phyloP scores from a whole-genome alignment of 106 monocot species.

The Dioscorea zingiberensis region DNA sequence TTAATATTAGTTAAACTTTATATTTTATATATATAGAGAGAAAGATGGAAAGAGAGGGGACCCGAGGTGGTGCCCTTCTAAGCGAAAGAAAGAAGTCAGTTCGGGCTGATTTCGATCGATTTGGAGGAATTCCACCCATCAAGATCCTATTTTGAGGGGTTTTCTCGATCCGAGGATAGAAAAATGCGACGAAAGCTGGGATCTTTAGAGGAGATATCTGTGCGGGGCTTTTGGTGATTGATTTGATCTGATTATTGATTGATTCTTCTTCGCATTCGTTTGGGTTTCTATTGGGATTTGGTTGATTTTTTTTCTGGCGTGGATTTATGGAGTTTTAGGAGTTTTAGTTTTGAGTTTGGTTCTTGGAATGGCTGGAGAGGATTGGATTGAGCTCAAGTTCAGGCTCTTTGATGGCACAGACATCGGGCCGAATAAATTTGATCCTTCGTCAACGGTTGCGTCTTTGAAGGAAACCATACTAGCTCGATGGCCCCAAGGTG shows the following conservation, averaged over 20 bases:
- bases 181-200: neutral
- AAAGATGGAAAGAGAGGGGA: too few relatives aligned
- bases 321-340: too few relatives aligned
- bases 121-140: neutral
- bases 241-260: too few relatives aligned
- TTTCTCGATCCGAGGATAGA: too few relatives aligned
- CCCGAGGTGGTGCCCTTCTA: too few relatives aligned
- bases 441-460: slow-evolving; percentile 31
- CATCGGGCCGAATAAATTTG: slow-evolving; percentile 36
- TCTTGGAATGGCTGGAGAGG: slow-evolving; percentile 22
- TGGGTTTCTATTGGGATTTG: too few relatives aligned
- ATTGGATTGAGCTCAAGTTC: slow-evolving; percentile 32
- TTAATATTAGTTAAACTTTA: too few relatives aligned
- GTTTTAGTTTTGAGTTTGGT: neutral
- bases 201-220: too few relatives aligned
- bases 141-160: slow-evolving; percentile 1
- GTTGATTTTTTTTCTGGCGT: too few relatives aligned
- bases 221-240: too few relatives aligned
- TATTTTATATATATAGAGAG: too few relatives aligned
- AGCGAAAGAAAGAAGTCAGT: neutral
- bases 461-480: slow-evolving; percentile 39
- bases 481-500: slow-evolving; percentile 45
- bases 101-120: neutral
- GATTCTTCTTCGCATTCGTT: too few relatives aligned
- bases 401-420: slow-evolving; percentile 44